Evolutionary conservation across 2,329 filamentous ascomycete species (phyloP).

Genomic region (Colletotrichum sidae): DNA sequence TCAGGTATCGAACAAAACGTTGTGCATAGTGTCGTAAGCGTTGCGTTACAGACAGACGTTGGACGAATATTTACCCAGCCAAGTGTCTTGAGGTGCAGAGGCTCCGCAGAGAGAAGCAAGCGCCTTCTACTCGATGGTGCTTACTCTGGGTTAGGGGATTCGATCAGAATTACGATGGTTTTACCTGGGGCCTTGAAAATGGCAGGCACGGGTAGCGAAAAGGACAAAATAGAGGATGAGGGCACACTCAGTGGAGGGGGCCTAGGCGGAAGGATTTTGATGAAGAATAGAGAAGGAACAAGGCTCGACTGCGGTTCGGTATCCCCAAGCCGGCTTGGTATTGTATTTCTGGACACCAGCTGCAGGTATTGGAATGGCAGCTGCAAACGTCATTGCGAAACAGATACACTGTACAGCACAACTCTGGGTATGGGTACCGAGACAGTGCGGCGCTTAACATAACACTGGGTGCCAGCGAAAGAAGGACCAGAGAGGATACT

Average conservation of each 20-base stretch:
- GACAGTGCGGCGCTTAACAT: constrained; percentile 33
- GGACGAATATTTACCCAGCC: too few species aligned
- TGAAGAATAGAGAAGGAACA: constrained; percentile 28
- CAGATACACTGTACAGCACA: constrained; percentile 28
- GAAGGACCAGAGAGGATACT: constrained; percentile 9
- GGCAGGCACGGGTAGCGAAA: neutral
- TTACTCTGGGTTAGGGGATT: too few species aligned
- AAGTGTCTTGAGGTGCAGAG: too few species aligned
- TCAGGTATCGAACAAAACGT: too few species aligned
- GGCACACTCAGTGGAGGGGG: constrained; percentile 8
- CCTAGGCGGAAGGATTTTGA: neutral
- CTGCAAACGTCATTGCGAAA: constrained; percentile 31
- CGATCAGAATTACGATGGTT: too few species aligned
- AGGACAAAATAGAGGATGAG: constrained; percentile 8
- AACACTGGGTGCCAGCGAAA: constrained; percentile 34
- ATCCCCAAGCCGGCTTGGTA: constrained; percentile 28
- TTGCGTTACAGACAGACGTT: too few species aligned
- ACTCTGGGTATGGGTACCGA: constrained; percentile 6
- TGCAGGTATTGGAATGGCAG: constrained; percentile 21
- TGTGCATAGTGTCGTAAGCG: too few species aligned
- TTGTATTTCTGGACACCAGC: constrained; percentile 9
- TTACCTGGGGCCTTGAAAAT: too few species aligned
- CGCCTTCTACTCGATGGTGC: too few species aligned
- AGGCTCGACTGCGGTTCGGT: constrained; percentile 28
- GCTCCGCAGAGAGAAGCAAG: too few species aligned